Conservation (phyloP, 148 eudicot species). For the Rhododendron vialii region DNA sequence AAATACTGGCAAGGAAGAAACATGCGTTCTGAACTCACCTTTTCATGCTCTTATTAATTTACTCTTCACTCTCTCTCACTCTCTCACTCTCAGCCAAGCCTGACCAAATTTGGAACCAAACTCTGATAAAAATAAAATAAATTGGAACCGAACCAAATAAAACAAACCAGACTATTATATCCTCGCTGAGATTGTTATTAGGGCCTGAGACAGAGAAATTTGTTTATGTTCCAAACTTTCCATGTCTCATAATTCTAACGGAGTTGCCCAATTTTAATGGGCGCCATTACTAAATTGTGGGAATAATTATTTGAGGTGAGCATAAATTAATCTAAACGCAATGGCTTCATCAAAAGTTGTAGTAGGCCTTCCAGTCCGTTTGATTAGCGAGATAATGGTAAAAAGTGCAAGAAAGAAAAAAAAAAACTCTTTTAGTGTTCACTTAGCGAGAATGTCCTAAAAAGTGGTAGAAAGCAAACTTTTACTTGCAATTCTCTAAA, state of each 20-base stretch:
- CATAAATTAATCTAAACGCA: neutral
- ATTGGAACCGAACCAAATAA: neutral
- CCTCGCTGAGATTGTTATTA: neutral
- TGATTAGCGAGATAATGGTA: too few relatives aligned
- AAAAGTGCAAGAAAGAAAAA: too few relatives aligned
- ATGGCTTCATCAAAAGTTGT: neutral
- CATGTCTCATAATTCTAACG: neutral
- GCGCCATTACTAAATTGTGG: neutral
- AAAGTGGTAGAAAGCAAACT: too few relatives aligned
- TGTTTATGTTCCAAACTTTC: neutral
- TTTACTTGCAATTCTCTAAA: too few relatives aligned
- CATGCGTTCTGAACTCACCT: neutral
- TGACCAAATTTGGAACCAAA: neutral
- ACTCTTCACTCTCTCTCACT: neutral
- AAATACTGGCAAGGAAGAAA: neutral
- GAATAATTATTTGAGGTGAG: neutral
- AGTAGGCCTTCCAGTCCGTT: neutral
- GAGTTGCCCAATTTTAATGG: neutral
- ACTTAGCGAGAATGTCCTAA: too few relatives aligned
- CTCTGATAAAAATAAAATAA: neutral
- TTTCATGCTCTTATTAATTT: neutral
- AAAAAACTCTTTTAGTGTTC: too few relatives aligned
- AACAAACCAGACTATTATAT: neutral
- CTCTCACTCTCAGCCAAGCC: neutral
- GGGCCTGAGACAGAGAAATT: neutral